phyloP scores from a whole-genome alignment of 768 basidiomycete genomes.

The Boletus barrowsii region DNA sequence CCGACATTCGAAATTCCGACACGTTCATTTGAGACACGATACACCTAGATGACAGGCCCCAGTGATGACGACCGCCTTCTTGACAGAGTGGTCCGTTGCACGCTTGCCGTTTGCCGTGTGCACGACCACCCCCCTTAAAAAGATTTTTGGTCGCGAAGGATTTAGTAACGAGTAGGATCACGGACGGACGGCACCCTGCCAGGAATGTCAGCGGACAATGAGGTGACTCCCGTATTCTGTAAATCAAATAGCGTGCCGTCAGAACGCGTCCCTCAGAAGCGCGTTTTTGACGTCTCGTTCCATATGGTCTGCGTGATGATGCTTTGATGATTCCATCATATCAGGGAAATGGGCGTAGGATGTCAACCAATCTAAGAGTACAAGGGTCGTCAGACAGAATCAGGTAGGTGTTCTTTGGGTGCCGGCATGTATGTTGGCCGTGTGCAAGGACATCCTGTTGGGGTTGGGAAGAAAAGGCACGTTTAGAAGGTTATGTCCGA shows the following conservation, averaged over 20 bases:
- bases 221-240: conserved; percentile 20
- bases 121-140: conserved; percentile 45
- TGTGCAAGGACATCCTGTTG: conserved; percentile 44
- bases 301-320: conserved; percentile 34
- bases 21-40: not conserved
- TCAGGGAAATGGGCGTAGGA: conserved; percentile 53
- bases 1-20: no score
- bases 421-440: conserved; percentile 50
- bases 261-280: conserved; percentile 32
- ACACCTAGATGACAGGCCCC: conserved; percentile 55
- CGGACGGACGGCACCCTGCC: not conserved
- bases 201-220: conserved; percentile 38
- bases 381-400: not conserved
- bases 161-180: not conserved
- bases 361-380: conserved; percentile 49
- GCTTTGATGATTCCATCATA: conserved; percentile 52
- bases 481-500: conserved; percentile 1
- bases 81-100: conserved; percentile 47
- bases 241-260: conserved; percentile 46
- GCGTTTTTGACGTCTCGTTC: conserved; percentile 32
- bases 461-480: not conserved
- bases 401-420: conserved; percentile 29
- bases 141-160: conserved; percentile 26
- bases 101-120: conserved; percentile 48
- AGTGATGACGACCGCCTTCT: conserved; percentile 54